Conservation (phyloP, 352 stramenopile genomes). For the Chrysophaeum taylorii region DNA sequence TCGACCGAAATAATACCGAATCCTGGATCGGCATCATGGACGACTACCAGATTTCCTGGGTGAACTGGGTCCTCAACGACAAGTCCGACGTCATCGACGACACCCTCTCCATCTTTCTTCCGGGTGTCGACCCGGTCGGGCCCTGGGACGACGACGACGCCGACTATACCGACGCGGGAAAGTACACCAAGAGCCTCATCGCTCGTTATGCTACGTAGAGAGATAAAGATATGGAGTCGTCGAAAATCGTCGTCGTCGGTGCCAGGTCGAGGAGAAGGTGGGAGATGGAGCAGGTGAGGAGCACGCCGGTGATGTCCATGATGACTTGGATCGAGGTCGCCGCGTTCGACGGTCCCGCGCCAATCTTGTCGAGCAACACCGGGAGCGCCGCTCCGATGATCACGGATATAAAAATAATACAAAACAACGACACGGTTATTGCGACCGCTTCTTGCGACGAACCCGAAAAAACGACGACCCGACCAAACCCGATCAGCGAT, state of each 20-base stretch:
- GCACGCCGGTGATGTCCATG: slow-evolving; percentile 26
- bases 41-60: not conserved
- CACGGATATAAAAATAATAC: slow-evolving; percentile 23
- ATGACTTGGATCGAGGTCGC: slow-evolving; percentile 26
- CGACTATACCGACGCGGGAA: no score
- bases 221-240: no score
- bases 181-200: no score
- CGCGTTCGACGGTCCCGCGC: slow-evolving; percentile 21
- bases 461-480: slow-evolving; percentile 19
- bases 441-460: slow-evolving; percentile 18
- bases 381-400: slow-evolving; percentile 24
- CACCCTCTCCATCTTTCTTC: no score
- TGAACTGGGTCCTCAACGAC: slow-evolving; percentile 12
- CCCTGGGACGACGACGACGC: no score
- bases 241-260: no score
- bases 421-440: slow-evolving; percentile 21
- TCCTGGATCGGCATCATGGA: slow-evolving; percentile 7
- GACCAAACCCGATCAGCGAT: slow-evolving; percentile 15
- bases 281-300: slow-evolving; percentile 20
- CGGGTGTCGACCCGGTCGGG: no score
- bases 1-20: not conserved
- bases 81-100: no score
- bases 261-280: slow-evolving; percentile 16
- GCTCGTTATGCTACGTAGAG: no score
- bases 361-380: slow-evolving; percentile 16